A percentile compares a stretch with the other conserved stretches of the same genome.
Conservation (phyloP, 768 basidiomycete species). For the Gyrodon lividus region DNA sequence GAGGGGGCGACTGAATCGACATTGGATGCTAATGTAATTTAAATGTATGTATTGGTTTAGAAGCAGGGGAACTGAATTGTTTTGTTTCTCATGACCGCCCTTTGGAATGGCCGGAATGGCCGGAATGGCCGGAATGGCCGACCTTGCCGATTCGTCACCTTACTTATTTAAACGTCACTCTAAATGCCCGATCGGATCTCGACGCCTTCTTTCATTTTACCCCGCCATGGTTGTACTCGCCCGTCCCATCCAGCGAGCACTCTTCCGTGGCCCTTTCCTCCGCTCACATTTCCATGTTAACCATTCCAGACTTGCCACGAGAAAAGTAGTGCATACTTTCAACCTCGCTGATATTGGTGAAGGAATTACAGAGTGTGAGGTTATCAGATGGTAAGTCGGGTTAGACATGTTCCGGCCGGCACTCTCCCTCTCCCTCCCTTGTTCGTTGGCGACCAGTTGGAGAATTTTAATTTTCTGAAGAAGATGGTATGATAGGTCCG, state of each 20-base stretch:
- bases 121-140: too few species aligned
- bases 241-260: constrained; percentile 18
- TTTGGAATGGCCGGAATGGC: too few species aligned
- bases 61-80: too few species aligned
- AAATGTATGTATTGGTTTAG: too few species aligned
- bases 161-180: neutral
- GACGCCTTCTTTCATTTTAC: neutral
- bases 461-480: neutral
- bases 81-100: too few species aligned
- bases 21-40: too few species aligned
- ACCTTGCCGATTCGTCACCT: neutral
- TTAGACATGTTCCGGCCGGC: constrained; percentile 27
- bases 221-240: constrained; percentile 5
- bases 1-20: too few species aligned
- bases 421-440: too few species aligned
- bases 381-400: constrained; percentile 73
- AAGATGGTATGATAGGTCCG: constrained; percentile 47
- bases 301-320: constrained; percentile 28
- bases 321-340: constrained; percentile 54
- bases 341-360: constrained; percentile 87
- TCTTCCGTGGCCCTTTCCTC: constrained; percentile 28
- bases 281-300: constrained; percentile 39
- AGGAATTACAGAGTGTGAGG: constrained; percentile 88
- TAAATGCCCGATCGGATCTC: neutral
- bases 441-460: neutral